Conservation (phyloP, 2,329 filamentous ascomycete genomes). For the Pestalotiopsis sp. region DNA sequence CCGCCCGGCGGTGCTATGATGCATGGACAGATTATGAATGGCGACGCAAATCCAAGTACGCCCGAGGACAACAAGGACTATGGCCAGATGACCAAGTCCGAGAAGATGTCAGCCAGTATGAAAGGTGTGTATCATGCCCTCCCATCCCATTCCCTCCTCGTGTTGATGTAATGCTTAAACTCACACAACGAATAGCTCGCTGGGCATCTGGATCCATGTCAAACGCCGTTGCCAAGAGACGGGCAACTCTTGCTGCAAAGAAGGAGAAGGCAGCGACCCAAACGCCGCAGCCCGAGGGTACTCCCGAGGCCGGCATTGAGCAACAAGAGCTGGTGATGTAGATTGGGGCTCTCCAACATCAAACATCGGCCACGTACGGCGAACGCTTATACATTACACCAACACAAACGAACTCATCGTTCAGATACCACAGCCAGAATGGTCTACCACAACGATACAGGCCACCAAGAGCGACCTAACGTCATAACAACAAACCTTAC, state of each 20-base stretch:
- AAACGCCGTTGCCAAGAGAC: slow-evolving; percentile 60
- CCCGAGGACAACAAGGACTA: slow-evolving; percentile 53
- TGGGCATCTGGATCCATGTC: slow-evolving; percentile 65
- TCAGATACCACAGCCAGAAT: background rate
- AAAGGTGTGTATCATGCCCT: slow-evolving; percentile 51
- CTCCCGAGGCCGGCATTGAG: slow-evolving; percentile 12
- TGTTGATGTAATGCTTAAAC: background rate
- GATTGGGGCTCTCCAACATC: background rate
- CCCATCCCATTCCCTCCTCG: background rate
- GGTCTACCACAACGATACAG: background rate
- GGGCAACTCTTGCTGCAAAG: slow-evolving; percentile 61
- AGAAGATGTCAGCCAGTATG: slow-evolving; percentile 69
- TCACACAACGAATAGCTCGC: slow-evolving; percentile 42
- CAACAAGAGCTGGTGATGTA: background rate
- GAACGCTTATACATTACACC: background rate
- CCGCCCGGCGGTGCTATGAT: slow-evolving; percentile 18
- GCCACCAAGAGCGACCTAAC: background rate
- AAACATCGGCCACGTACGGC: background rate
- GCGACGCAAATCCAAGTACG: slow-evolving; percentile 27
- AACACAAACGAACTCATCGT: background rate
- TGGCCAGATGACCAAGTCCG: slow-evolving; percentile 63
- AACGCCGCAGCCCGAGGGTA: slow-evolving; percentile 16
- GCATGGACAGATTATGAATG: slow-evolving; percentile 10
- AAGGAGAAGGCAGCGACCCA: slow-evolving; percentile 56
- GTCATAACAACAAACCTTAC: background rate